Evolutionary conservation across 2,329 filamentous ascomycete species (phyloP).

Genomic region (Ophiognomonia clavigignenti-juglandacearum): DNA sequence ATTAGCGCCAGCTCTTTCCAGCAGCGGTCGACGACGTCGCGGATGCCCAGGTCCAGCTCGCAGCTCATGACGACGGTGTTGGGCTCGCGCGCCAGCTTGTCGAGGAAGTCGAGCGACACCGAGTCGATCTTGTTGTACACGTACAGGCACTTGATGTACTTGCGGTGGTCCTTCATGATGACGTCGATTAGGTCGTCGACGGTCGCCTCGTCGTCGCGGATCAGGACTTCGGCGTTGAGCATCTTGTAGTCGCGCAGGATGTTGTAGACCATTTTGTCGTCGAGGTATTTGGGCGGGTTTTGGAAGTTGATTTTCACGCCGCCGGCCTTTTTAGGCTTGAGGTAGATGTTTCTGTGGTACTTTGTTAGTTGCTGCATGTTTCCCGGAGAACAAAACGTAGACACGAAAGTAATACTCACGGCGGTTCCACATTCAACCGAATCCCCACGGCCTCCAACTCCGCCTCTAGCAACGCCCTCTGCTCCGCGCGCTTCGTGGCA

Average conservation of each 20-base stretch:
- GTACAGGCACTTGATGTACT: conserved; percentile 92
- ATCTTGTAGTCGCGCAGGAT: conserved; percentile 98
- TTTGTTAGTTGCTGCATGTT: conserved; percentile 1
- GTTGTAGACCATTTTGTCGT: conserved; percentile 98
- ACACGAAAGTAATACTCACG: conserved; percentile 47
- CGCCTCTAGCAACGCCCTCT: conserved; percentile 81
- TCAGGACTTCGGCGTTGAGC: conserved; percentile 91
- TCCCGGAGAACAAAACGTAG: neutral
- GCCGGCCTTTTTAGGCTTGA: conserved; percentile 91
- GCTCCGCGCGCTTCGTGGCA: conserved; percentile 93
- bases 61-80: conserved; percentile 97
- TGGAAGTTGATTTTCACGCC: conserved; percentile 99
- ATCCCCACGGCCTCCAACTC: conserved; percentile 96
- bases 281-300: conserved; percentile 78
- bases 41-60: conserved; percentile 87
- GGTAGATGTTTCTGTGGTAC: conserved; percentile 76
- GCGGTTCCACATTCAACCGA: conserved; percentile 82
- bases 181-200: conserved; percentile 99
- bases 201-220: conserved; percentile 91
- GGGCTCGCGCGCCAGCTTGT: conserved; percentile 86
- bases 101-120: conserved; percentile 87
- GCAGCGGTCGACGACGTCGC: conserved; percentile 89
- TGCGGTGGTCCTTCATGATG: conserved; percentile 98
- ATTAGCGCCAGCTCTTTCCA: conserved; percentile 92
- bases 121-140: conserved; percentile 99